Conservation (phyloP, 2,329 filamentous ascomycete species). For the Ophiostoma novo-ulmi region DNA sequence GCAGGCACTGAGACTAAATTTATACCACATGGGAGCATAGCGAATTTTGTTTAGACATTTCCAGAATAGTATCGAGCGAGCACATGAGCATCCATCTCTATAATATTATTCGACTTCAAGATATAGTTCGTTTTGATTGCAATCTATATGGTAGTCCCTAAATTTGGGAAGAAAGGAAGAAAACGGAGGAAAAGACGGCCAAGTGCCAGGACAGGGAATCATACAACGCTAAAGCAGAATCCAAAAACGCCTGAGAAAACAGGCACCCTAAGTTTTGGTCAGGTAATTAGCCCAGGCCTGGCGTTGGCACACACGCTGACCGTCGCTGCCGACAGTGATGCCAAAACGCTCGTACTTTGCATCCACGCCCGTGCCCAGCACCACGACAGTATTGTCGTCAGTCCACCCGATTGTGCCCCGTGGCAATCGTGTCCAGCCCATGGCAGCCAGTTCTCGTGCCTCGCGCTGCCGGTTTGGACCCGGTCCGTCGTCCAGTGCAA, state of each 20-base stretch:
- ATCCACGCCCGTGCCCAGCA: conserved; percentile 74
- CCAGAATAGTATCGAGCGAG: background rate
- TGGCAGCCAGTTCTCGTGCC: conserved; percentile 38
- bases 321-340: conserved; percentile 62
- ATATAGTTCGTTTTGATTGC: background rate
- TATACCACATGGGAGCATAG: background rate
- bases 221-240: background rate
- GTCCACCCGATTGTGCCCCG: conserved; percentile 87
- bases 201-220: background rate
- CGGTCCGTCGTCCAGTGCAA: conserved; percentile 68
- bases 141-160: background rate
- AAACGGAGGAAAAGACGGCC: background rate
- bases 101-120: background rate
- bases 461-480: conserved; percentile 33
- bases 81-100: background rate
- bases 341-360: conserved; percentile 85
- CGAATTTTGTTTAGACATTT: background rate
- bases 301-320: conserved; percentile 59
- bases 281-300: conserved; percentile 82
- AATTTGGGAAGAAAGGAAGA: background rate
- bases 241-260: background rate
- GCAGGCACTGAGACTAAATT: background rate
- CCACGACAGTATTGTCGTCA: conserved; percentile 65
- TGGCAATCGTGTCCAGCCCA: conserved; percentile 54
- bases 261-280: conserved; percentile 19